These are phyloP conservation scores for Adansonia grandidieri DNA, from an alignment of 441 rosid genomes.

Conservation along the genomic window DNA sequence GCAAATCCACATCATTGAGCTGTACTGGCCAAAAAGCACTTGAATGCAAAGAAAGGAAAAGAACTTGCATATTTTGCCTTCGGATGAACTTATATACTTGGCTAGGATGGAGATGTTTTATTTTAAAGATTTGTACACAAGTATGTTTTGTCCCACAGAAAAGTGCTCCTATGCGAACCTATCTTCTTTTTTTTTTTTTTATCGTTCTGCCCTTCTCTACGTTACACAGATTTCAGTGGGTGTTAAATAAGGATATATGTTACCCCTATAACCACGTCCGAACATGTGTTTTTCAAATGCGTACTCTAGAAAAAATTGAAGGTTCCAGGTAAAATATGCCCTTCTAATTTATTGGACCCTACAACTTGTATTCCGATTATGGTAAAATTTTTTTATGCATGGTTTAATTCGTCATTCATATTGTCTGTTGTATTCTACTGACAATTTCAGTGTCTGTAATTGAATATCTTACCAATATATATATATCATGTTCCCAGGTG, in stretches of 20 bases:
- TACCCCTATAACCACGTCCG: too few species aligned
- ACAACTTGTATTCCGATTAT: too few species aligned
- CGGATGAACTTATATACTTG: not conserved
- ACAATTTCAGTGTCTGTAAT: not conserved
- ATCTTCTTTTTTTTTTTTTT: too few species aligned
- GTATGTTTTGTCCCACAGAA: not conserved
- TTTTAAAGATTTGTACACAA: not conserved
- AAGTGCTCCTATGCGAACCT: not conserved
- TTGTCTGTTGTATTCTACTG: not conserved
- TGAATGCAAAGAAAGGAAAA: not conserved
- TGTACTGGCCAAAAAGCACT: not conserved
- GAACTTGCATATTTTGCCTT: not conserved
- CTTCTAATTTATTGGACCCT: not conserved
- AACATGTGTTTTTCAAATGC: too few species aligned
- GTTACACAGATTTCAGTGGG: too few species aligned
- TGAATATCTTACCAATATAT: not conserved
- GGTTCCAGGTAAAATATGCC: not conserved
- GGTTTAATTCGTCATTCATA: not conserved
- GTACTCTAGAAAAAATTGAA: too few species aligned
- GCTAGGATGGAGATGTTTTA: not conserved
- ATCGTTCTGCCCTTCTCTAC: not conserved
- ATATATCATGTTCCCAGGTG: slow-evolving; percentile 38
- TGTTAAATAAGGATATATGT: too few species aligned
- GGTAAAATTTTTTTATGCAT: not conserved
- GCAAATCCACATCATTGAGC: not conserved